Conservation (phyloP, 1,284 basidiomycete species). For the Papiliotrema flavescens region DNA sequence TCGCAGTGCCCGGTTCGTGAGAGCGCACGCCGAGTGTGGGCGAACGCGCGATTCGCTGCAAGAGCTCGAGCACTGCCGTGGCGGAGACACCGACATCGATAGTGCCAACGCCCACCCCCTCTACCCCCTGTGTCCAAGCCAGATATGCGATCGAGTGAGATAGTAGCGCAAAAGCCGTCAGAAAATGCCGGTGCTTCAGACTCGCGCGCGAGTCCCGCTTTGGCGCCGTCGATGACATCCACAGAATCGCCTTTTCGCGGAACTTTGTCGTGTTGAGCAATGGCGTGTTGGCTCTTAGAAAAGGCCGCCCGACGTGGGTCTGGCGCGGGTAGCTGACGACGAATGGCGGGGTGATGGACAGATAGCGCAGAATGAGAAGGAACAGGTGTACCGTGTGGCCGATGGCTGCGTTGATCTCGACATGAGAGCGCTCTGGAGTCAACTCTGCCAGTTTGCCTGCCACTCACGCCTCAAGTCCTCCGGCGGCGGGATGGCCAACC, state of each 20-base stretch:
- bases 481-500: conserved; percentile 26
- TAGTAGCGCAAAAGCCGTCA: conserved; percentile 37
- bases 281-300: conserved; percentile 31
- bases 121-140: conserved; percentile 41
- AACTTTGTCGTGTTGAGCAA: conserved; percentile 35
- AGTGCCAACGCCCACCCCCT: conserved; percentile 28
- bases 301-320: conserved; percentile 32
- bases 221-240: conserved; percentile 33
- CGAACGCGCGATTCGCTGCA: conserved; percentile 23
- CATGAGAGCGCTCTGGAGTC: conserved; percentile 22
- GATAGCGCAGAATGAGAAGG: conserved; percentile 35
- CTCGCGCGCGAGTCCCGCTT: conserved; percentile 15
- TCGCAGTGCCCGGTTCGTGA: conserved; percentile 34
- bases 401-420: conserved; percentile 36
- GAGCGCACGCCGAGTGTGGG: conserved; percentile 27
- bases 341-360: conserved; percentile 40
- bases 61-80: conserved; percentile 30
- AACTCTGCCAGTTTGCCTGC: neutral
- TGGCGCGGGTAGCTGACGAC: conserved; percentile 16
- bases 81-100: conserved; percentile 19
- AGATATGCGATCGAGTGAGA: conserved; percentile 41
- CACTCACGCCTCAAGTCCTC: conserved; percentile 35
- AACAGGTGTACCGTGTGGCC: conserved; percentile 37
- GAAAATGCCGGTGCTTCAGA: conserved; percentile 32
- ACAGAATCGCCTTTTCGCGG: conserved; percentile 33